These are phyloP conservation scores for Aureobasidium musti DNA, from an alignment of 2,329 filamentous ascomycete species.

Conservation along the genomic window DNA sequence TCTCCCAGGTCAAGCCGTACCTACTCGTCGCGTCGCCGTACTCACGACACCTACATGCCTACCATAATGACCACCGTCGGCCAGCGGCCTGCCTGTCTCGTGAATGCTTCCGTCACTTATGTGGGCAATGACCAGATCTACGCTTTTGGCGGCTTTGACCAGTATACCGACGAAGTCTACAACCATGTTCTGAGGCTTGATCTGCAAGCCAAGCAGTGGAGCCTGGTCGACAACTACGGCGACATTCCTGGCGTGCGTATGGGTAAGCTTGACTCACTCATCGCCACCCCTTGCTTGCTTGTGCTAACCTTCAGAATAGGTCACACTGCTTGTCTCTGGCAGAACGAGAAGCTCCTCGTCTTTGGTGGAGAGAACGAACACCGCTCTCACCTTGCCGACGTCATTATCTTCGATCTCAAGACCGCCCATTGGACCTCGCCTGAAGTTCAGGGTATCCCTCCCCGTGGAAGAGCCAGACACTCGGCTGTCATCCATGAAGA, in stretches of 20 bases:
- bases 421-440: constrained; percentile 96
- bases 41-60: constrained; percentile 76
- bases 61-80: constrained; percentile 67
- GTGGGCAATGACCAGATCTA: constrained; percentile 97
- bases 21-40: constrained; percentile 47
- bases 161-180: constrained; percentile 98
- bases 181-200: constrained; percentile 94
- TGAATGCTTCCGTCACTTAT: constrained; percentile 99
- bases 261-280: constrained; percentile 59
- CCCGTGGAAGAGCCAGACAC: constrained; percentile 87
- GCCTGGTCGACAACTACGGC: constrained; percentile 94
- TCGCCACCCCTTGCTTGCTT: constrained; percentile 3
- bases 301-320: constrained; percentile 53
- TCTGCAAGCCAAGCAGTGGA: constrained; percentile 87
- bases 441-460: constrained; percentile 77
- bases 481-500: constrained; percentile 94
- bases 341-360: constrained; percentile 92
- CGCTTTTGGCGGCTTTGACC: constrained; percentile 96
- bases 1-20: constrained; percentile 68
- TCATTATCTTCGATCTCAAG: constrained; percentile 93
- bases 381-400: constrained; percentile 88
- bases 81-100: constrained; percentile 82
- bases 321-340: constrained; percentile 91
- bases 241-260: constrained; percentile 96
- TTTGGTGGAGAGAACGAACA: constrained; percentile 99